Evolutionary conservation across 2,329 filamentous ascomycete genomes (phyloP), one percentile per base, ranked within the genome.

Genomic region (Chrysosphaeria jannelii): DNA sequence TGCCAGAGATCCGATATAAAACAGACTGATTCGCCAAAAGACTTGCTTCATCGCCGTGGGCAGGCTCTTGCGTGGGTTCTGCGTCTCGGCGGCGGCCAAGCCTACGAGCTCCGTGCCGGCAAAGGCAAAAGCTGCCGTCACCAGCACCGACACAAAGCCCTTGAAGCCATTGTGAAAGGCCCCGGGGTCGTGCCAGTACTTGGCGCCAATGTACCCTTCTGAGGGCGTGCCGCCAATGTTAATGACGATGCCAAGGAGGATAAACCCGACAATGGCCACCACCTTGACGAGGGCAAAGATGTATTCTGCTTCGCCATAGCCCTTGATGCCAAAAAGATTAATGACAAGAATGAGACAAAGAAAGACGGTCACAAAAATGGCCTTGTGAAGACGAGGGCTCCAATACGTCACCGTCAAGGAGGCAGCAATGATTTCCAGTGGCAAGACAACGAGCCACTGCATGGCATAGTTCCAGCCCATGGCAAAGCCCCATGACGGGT

Each of bases 391-490:
- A 15, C 42, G 33, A 1, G 54, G 41, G 25, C 64, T 60, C 78
- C 78, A 90, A 38, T 72, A 89, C 15, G 65, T 55, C 25, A 89
- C 65, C 0, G 76, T 88, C 12, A 89, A 62, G 3, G 75, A 70
- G 2, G 76, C 78, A 3, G 76, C 72, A 30, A 89, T 75, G 27
- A 90, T 69, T 41, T 90, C 78, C 18, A 89, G 51, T 0, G 78
- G 78, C 15, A 90, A 44, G 0, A 79, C 63, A 17, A 76, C 57
- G 3, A 89, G 54, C 79, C 79, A 90, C 44, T 88, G 72, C 33
- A 90, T 42, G 4, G 72, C 74, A 41, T 90, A 88, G 37, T 88
- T 89, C 76, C 76, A 89, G 10, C 76, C 78, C 72, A 90, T 88
- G 22, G 76, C 74, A 38, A 89, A 89, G 0, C 78, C 78, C 76